phyloP scores from a whole-genome alignment of 1,284 basidiomycete species.

The Lignosus rhinocerotis region DNA sequence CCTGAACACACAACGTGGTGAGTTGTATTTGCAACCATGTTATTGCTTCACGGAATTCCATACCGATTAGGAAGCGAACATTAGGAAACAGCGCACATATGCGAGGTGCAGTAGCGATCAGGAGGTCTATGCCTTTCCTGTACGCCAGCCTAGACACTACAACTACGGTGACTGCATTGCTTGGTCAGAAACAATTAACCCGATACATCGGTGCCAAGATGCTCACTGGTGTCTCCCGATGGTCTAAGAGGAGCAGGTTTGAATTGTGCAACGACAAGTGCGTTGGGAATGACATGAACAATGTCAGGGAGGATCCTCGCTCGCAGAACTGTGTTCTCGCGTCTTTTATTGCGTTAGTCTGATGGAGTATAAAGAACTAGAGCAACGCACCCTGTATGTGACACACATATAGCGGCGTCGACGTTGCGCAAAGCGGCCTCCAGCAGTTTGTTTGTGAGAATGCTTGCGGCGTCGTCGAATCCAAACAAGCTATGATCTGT shows the following conservation, averaged over 20 bases:
- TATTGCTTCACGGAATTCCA: constrained; percentile 19
- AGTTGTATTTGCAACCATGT: neutral
- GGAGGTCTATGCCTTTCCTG: constrained; percentile 94
- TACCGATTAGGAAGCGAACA: constrained; percentile 88
- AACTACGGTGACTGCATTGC: constrained; percentile 80
- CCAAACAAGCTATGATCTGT: constrained; percentile 98
- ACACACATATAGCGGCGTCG: constrained; percentile 94
- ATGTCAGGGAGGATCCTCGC: constrained; percentile 65
- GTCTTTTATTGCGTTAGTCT: constrained; percentile 41
- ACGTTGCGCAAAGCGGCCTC: constrained; percentile 86
- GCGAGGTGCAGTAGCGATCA: constrained; percentile 88
- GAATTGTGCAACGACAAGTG: constrained; percentile 89
- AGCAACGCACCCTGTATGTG: constrained; percentile 84
- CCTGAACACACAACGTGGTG: neutral
- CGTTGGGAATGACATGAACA: constrained; percentile 93
- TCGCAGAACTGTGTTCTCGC: constrained; percentile 93
- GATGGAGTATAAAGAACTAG: neutral
- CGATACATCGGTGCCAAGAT: neutral
- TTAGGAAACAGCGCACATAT: constrained; percentile 86
- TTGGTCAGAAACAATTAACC: neutral
- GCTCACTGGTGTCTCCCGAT: constrained; percentile 14
- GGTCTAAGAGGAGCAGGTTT: constrained; percentile 49
- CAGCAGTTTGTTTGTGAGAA: constrained; percentile 95
- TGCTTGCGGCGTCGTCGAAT: constrained; percentile 94
- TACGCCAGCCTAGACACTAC: constrained; percentile 95